Base-by-base conservation (phyloP, 2,329 filamentous ascomycete species). In the Botryotinia convoluta region DNA sequence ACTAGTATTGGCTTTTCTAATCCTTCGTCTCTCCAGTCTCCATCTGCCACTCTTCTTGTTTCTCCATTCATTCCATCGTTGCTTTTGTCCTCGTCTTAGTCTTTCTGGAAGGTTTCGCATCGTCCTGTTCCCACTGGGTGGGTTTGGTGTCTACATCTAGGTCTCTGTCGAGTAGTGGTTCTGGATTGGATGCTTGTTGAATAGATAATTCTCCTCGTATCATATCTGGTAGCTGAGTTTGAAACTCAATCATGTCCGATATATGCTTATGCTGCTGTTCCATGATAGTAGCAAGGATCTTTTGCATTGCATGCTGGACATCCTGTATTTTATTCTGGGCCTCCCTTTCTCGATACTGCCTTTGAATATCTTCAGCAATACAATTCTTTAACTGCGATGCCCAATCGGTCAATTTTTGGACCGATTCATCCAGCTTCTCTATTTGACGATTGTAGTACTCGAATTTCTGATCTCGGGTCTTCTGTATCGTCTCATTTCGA, bases 1-100 rank as follows among this genome's bases (percentile, higher is more conserved):
- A 22, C n/a, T 9, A 1, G 7, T 2, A 4, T 39, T n/a, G 7
- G 8, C 1, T 4, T 16, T n/a, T 5, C 4, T 39, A 16, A 4
- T n/a, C 12, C 35, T 39, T 9, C 35, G 12, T 39, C 22, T 18
- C 51, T 8, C n/a, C 6, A 18, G 0, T 5, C 35, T 61, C 57
- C 12, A 26, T n/a, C 14, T 4, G 0, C 8, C 12, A 26, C 10
- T 14, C 0, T n/a, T 26, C 9, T 51, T 16, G 5, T 8, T 7
- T 7, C 26, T 61, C 20, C 8, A 8, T 37, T 8, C 5, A 37
- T 26, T 9, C 22, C 12, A 61, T 14, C 35, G 4, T 9, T 8
- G 3, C 20, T 61, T 14, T 37, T 14, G 5, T 26, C 59, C 6
- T 59, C 3, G 7, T 18, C 29, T 20, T 9, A 32, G 18, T n/a